These are phyloP conservation scores for Exophiala sp. DNA, from an alignment of 2,329 filamentous ascomycete species.

Conservation along the genomic window DNA sequence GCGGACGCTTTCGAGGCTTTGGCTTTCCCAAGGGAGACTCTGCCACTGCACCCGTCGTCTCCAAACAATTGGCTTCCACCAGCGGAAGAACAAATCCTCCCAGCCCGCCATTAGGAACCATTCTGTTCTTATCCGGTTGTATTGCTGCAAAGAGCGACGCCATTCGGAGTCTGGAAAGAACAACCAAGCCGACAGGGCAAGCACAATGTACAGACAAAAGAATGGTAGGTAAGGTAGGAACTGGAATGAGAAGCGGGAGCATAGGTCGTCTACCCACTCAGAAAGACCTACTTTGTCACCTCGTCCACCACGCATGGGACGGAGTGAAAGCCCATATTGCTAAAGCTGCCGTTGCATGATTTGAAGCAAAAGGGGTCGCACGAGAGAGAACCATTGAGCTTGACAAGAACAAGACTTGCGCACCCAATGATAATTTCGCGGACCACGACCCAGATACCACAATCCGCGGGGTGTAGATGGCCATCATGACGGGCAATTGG, in stretches of 20 bases:
- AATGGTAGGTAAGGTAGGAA: neutral
- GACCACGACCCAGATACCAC: neutral
- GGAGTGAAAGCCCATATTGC: neutral
- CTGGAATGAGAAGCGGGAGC: neutral
- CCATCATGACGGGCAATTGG: neutral
- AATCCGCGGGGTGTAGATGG: constrained; percentile 5
- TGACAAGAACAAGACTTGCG: neutral
- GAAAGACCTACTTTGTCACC: neutral
- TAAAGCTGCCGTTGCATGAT: neutral
- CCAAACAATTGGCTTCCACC: neutral
- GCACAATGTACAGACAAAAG: constrained; percentile 1
- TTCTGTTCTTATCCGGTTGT: neutral
- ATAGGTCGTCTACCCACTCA: neutral
- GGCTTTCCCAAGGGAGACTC: neutral
- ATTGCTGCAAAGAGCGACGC: constrained; percentile 17
- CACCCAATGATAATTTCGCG: constrained; percentile 6
- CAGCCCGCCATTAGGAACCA: constrained; percentile 17
- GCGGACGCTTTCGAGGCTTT: constrained; percentile 6
- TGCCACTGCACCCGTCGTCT: neutral
- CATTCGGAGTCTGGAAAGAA: constrained; percentile 7
- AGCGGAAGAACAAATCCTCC: constrained; percentile 13
- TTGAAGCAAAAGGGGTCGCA: constrained; percentile 16
- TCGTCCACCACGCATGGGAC: neutral
- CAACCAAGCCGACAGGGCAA: neutral
- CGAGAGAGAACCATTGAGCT: constrained; percentile 6